Conservation (phyloP, 2,329 filamentous ascomycete species). For the Clarireedia paspali region DNA sequence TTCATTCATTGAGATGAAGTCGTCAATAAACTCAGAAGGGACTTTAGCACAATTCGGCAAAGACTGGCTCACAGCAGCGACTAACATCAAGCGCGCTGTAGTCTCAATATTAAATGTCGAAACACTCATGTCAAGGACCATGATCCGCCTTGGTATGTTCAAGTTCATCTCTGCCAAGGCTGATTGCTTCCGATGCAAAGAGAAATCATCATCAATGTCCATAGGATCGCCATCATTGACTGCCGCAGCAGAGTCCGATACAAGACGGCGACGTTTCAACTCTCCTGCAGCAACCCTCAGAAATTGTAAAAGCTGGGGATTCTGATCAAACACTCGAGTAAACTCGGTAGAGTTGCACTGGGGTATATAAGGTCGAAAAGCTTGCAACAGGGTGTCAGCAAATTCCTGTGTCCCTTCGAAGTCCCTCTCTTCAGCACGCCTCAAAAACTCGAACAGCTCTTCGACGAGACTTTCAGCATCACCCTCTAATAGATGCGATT, state of each 20-base stretch:
- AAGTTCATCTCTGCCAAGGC: slow-evolving; percentile 30
- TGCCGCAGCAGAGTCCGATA: slow-evolving; percentile 9
- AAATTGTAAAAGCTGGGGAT: slow-evolving; percentile 21
- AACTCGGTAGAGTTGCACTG: slow-evolving; percentile 15
- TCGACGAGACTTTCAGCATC: slow-evolving; percentile 13
- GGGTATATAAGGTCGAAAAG: slow-evolving; percentile 26
- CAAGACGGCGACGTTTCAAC: slow-evolving; percentile 12
- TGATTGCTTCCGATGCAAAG: slow-evolving; percentile 48
- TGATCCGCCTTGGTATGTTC: slow-evolving; percentile 36
- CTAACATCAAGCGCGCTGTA: slow-evolving; percentile 19
- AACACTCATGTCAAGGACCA: slow-evolving; percentile 21
- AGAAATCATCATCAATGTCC: slow-evolving; percentile 60
- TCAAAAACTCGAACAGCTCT: slow-evolving; percentile 19
- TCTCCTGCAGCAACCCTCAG: slow-evolving; percentile 19
- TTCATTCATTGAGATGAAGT: slow-evolving; percentile 40
- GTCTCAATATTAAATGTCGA: slow-evolving; percentile 22
- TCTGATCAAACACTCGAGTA: slow-evolving; percentile 13
- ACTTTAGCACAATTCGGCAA: slow-evolving; percentile 35
- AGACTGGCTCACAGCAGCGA: slow-evolving; percentile 15
- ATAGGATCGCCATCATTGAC: slow-evolving; percentile 44
- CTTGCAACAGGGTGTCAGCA: slow-evolving; percentile 21
- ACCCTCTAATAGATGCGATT: slow-evolving; percentile 15
- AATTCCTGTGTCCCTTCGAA: slow-evolving; percentile 13
- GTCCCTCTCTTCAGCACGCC: slow-evolving; percentile 12
- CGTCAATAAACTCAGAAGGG: slow-evolving; percentile 42